Evolutionary conservation across 2,329 filamentous ascomycete species (phyloP).

Genomic region (Furcasterigmium furcatum): DNA sequence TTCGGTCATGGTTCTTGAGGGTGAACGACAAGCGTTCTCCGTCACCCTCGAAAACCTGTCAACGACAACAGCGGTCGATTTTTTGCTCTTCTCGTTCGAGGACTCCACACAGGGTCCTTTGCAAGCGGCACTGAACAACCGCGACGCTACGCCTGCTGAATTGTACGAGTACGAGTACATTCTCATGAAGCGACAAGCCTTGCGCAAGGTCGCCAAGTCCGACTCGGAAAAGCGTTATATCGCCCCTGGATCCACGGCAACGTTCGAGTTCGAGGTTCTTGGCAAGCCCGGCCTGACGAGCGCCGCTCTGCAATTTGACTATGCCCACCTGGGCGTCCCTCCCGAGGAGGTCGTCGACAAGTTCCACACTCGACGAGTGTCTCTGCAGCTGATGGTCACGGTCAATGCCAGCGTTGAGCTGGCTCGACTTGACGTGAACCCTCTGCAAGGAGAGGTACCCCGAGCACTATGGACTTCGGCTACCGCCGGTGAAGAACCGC

Average conservation of each 20-base stretch:
- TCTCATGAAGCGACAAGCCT: constrained; percentile 69
- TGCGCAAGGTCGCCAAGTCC: constrained; percentile 46
- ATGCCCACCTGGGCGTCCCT: constrained; percentile 72
- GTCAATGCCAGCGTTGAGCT: constrained; percentile 91
- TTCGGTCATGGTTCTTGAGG: constrained; percentile 89
- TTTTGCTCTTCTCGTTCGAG: constrained; percentile 84
- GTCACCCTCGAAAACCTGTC: constrained; percentile 81
- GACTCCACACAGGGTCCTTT: constrained; percentile 81
- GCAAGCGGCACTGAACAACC: constrained; percentile 70
- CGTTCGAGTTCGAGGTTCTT: constrained; percentile 79
- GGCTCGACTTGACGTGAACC: constrained; percentile 73
- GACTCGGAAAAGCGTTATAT: constrained; percentile 58
- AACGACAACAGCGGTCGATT: constrained; percentile 67
- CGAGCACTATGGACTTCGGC: constrained; percentile 51
- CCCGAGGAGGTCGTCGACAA: constrained; percentile 64
- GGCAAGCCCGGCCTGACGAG: constrained; percentile 82
- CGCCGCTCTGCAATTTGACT: constrained; percentile 80
- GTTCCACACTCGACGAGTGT: constrained; percentile 83
- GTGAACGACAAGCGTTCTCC: constrained; percentile 74
- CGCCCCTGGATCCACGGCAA: constrained; percentile 61
- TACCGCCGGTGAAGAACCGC: constrained; percentile 15
- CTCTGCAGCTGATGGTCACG: constrained; percentile 78
- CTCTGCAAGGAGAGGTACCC: constrained; percentile 67
- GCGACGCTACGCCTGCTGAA: constrained; percentile 74
- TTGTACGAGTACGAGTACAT: constrained; percentile 84